Base-by-base conservation (phyloP, 192 early-diverging fungal genomes). In the Coemansia sp. region DNA sequence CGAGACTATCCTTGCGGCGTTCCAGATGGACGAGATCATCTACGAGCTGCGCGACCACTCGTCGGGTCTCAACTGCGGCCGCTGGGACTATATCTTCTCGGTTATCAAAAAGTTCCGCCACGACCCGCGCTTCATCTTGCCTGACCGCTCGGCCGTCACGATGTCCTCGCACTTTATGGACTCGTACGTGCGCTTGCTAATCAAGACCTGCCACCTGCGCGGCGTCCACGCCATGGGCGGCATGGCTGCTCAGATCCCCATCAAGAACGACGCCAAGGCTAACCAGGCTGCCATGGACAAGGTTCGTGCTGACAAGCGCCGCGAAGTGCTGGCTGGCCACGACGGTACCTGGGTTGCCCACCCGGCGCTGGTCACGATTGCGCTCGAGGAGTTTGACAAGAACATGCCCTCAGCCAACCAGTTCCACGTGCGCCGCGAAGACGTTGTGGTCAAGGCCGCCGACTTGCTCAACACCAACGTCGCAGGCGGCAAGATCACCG, bases 11-110 rank as follows among this genome's bases (percentile, higher is more conserved):
- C 85, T 95, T 54, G 97, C 94, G 7, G 91, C 96, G 40, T 99
- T 94, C 80, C 95, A 99, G 86, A 99, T 99, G 97, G 97, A 99
- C 72, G 97, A 99, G 86, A 97, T 98, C 77, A 98, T 98, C 85
- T 98, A 95, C 77, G 97, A 98, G 89, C 88, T 98, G 55, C 95
- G 97, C 82, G 92, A 98, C 31, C 97, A 98, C 89, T 98, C 97
- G 42, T 91, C 96, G 22, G 97, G 97, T 8, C 89, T 98, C 54
- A 98, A 98, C 95, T 98, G 97, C 88, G 97, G 97, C 55, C 91
- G 97, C 57, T 98, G 97, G 97, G 97, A 98, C 87, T 98, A 98
- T 88, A 98, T 98, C 86, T 98, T 98, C 85, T 94, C 93, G 10
- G 91, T 95, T 75, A 98, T 98, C 89, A 98, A 98, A 87, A 95